Evolutionary conservation across 345 rosid species (phyloP).

Genomic region (Pistacia integerrima): DNA sequence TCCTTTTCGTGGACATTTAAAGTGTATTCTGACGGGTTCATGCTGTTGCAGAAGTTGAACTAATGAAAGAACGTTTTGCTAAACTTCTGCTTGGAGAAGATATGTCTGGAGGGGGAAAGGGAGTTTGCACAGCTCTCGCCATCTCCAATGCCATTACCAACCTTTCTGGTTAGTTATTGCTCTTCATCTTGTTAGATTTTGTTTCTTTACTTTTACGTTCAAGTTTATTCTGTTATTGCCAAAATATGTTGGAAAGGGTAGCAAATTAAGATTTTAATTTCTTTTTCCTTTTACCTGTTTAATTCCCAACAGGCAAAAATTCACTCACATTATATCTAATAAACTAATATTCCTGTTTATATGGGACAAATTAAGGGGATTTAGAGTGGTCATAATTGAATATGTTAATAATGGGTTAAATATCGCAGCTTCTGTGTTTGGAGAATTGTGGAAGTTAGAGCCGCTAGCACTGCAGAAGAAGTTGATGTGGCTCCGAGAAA

Average conservation of each 20-base stretch:
- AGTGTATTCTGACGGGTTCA: not conserved
- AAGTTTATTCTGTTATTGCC: not conserved
- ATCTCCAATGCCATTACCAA: slow-evolving; percentile 46
- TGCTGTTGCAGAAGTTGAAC: slow-evolving; percentile 35
- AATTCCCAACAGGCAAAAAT: not conserved
- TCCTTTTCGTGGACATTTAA: not conserved
- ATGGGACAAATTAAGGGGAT: not conserved
- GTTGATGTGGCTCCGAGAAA: slow-evolving; percentile 46
- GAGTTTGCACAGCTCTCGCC: slow-evolving; percentile 49
- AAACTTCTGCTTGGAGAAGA: slow-evolving; percentile 64
- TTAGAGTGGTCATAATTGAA: not conserved
- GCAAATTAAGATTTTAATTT: not conserved
- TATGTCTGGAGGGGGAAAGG: slow-evolving; percentile 60
- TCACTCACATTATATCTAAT: not conserved
- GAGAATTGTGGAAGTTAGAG: slow-evolving; percentile 47
- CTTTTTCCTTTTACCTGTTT: not conserved
- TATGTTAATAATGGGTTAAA: not conserved
- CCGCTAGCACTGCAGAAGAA: slow-evolving; percentile 40
- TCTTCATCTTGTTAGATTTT: not conserved
- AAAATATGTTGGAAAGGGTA: not conserved
- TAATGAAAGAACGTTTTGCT: slow-evolving; percentile 54
- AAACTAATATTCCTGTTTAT: not conserved
- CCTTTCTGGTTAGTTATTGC: slow-evolving; percentile 33
- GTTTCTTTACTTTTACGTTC: not conserved
- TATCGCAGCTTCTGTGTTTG: slow-evolving; percentile 44